Base-by-base conservation (phyloP, 1,284 basidiomycete genomes). In the Apiotrichum gamsii region DNA sequence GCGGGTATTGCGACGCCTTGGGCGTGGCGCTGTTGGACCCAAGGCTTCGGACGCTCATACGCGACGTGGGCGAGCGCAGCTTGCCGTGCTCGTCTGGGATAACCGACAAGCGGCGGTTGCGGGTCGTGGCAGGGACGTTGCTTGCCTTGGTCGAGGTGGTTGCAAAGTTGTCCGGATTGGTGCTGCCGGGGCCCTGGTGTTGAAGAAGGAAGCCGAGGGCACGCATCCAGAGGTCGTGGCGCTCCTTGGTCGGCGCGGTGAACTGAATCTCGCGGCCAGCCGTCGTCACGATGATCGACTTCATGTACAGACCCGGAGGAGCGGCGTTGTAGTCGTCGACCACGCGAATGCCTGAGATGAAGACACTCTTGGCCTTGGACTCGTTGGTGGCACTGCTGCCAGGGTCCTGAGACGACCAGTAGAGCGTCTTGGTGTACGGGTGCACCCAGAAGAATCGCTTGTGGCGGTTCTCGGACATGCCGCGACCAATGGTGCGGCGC, bases 391-490 rank as follows among this genome's bases (percentile, higher is more conserved):
- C 83, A 30, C 81, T 82, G 31, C 87, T 87, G 28, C 90, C 90
- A 28, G 94, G 95, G 74, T 97, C 94, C 25, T 84, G 83, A 24
- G 87, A 82, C 60, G 90, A 93, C 95, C 95, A 99, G 74, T 97
- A 97, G 49, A 99, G 69, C 9, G 90, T 97, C 75, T 90, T 90
- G 42, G 91, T 98, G 70, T 98, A 99, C 21, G 95, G 95, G 73
- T 98, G 94, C 14, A 99, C 84, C 93, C 95, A 98, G 79, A 98
- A 96, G 83, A 95, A 99, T 31, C 95, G 80, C 69, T 82, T 84
- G 74, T 99, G 95, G 43, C 93, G 78, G 68, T 84, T 85, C 69
- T 91, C 88, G 23, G 89, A 88, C 65, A 90, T 80, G 8, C 90
- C 90, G 66, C 88, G 90, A 24, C 90, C 90, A 61, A 98, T 82